Conservation (phyloP, 2,329 filamentous ascomycete genomes). For the Alternaria sp. region DNA sequence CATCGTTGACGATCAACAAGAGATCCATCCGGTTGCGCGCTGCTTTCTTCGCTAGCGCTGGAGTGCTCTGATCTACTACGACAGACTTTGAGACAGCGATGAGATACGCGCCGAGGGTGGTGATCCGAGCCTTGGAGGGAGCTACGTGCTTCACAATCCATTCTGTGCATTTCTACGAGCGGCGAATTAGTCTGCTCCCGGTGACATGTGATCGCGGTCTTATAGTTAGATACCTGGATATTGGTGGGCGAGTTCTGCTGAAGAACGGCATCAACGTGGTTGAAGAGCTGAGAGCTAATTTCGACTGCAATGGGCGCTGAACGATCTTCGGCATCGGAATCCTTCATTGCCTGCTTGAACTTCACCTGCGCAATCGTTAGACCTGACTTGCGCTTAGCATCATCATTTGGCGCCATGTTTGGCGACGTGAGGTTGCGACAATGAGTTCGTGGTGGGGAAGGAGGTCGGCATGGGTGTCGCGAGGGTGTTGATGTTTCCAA, state of each 20-base stretch:
- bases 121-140: constrained; percentile 69
- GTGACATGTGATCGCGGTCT: constrained; percentile 20
- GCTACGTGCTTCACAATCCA: constrained; percentile 79
- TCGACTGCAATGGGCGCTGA: constrained; percentile 28
- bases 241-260: constrained; percentile 35
- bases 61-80: constrained; percentile 23
- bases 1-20: constrained; percentile 79
- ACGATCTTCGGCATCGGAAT: constrained; percentile 22
- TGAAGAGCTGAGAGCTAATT: constrained; percentile 31
- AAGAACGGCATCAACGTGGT: constrained; percentile 35
- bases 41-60: constrained; percentile 52
- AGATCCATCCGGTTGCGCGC: constrained; percentile 76
- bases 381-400: constrained; percentile 31
- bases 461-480: neutral
- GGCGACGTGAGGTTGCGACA: constrained; percentile 3
- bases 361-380: constrained; percentile 37
- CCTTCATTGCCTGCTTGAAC: constrained; percentile 36
- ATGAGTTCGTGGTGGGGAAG: constrained; percentile 6
- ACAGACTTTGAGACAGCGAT: constrained; percentile 70
- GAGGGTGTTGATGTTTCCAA: constrained; percentile 9
- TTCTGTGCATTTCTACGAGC: constrained; percentile 77
- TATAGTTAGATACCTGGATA: constrained; percentile 42
- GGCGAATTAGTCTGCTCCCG: constrained; percentile 42
- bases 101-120: constrained; percentile 77
- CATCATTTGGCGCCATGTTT: constrained; percentile 30